Evolutionary conservation across 2,329 filamentous ascomycete species (phyloP).

Genomic region (Colletotrichum sp.): DNA sequence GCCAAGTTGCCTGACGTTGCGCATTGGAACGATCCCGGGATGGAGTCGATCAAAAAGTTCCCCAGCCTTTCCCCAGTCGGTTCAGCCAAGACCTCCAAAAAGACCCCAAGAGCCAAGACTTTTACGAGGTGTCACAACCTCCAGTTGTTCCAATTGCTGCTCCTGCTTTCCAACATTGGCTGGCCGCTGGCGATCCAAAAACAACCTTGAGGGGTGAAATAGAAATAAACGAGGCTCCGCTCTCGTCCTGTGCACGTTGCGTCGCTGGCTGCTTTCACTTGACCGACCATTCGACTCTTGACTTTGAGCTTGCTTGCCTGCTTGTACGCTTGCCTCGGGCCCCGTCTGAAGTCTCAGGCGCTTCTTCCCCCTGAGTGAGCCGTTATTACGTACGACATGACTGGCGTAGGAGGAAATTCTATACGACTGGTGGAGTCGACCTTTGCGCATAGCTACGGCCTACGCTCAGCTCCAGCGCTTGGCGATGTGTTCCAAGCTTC

Average conservation of each 20-base stretch:
- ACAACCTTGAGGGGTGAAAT: conserved; percentile 1
- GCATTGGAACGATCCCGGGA: background rate
- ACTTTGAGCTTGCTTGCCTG: background rate
- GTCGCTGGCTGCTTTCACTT: background rate
- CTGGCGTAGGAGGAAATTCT: background rate
- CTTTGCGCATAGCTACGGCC: conserved; percentile 10
- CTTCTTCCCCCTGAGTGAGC: background rate
- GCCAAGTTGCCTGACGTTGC: background rate
- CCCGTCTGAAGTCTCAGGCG: background rate
- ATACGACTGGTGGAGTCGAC: conserved; percentile 4
- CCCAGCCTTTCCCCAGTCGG: conserved; percentile 8
- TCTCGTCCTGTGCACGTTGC: background rate
- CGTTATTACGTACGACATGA: conserved; percentile 10
- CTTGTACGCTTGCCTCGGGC: background rate
- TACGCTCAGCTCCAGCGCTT: background rate
- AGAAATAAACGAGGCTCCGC: conserved; percentile 11
- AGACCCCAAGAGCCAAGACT: background rate
- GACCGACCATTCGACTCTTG: background rate
- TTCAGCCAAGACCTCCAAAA: background rate
- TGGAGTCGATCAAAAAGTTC: background rate
- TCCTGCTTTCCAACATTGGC: background rate
- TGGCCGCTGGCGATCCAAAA: background rate
- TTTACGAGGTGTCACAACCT: background rate
- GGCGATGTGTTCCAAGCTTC: background rate
- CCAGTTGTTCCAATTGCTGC: background rate